phyloP scores from a whole-genome alignment of 441 rosid genomes.

The Euphorbia celastroides region DNA sequence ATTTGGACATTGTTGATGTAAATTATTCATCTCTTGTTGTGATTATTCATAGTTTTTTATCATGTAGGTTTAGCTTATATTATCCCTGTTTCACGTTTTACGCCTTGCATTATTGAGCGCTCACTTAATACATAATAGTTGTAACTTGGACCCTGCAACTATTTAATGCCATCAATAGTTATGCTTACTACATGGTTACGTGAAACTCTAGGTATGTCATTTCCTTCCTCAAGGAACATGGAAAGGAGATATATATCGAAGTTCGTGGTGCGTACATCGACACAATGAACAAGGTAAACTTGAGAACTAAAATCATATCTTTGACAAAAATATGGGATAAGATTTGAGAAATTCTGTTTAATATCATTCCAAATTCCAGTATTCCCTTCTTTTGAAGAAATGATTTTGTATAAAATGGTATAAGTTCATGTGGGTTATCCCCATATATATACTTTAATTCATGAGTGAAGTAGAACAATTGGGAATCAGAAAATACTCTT shows the following conservation, averaged over 20 bases:
- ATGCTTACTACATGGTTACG: conserved; percentile 10
- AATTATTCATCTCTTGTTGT: background rate
- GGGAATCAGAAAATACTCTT: background rate
- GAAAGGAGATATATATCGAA: conserved; percentile 82
- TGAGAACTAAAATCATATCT: background rate
- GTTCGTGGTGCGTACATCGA: conserved; percentile 93
- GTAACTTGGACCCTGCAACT: background rate
- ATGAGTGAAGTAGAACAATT: background rate
- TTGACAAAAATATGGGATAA: conserved; percentile 7
- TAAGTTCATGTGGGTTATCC: background rate
- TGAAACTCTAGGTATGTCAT: conserved; percentile 62
- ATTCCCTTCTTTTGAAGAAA: background rate
- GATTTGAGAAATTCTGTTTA: background rate
- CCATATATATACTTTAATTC: background rate
- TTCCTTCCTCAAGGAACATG: conserved; percentile 89
- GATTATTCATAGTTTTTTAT: background rate
- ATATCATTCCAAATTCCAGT: background rate
- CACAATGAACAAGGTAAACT: conserved; percentile 95
- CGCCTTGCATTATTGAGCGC: background rate
- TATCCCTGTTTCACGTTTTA: background rate
- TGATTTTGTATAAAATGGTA: background rate
- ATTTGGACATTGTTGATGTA: background rate
- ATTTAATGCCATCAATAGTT: background rate
- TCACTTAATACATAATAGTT: background rate
- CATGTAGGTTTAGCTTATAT: background rate